phyloP scores from a whole-genome alignment of 1,284 basidiomycete genomes.

The Ustilago curta region DNA sequence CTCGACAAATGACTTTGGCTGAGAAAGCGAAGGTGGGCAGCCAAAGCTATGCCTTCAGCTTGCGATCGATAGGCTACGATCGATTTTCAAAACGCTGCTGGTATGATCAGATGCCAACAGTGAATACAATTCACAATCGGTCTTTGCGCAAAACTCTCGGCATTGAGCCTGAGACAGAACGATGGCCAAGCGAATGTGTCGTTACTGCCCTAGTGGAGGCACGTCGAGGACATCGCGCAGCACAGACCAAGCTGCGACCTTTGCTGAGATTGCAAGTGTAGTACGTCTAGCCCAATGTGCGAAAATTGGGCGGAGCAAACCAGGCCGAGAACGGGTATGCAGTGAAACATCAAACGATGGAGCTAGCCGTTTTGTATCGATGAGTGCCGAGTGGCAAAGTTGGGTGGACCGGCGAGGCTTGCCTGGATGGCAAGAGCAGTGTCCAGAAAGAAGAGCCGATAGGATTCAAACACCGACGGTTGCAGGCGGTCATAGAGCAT shows the following conservation, averaged over 20 bases:
- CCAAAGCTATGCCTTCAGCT: not conserved
- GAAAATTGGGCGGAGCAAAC: conserved; percentile 3
- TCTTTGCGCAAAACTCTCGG: not conserved
- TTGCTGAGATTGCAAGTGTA: not conserved
- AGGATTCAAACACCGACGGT: not conserved
- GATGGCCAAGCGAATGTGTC: not conserved
- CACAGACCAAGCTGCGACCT: too few species aligned
- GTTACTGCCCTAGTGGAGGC: not conserved
- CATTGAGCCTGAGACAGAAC: conserved; percentile 5
- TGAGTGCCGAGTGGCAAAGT: too few species aligned
- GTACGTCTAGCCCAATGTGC: not conserved
- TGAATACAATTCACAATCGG: not conserved
- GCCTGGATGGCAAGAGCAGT: not conserved
- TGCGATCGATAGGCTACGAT: not conserved
- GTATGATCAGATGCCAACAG: not conserved
- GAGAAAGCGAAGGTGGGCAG: not conserved
- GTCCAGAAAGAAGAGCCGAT: not conserved
- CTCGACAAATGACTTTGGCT: not conserved
- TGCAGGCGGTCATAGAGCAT: not conserved
- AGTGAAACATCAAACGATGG: conserved; percentile 2
- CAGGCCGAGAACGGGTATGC: not conserved
- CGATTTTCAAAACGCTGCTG: not conserved
- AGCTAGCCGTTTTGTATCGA: not conserved
- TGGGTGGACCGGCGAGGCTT: not conserved
- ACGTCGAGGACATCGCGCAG: not conserved